Base-by-base conservation (phyloP, 2,329 filamentous ascomycete species). In the Fusarium staphyleae region DNA sequence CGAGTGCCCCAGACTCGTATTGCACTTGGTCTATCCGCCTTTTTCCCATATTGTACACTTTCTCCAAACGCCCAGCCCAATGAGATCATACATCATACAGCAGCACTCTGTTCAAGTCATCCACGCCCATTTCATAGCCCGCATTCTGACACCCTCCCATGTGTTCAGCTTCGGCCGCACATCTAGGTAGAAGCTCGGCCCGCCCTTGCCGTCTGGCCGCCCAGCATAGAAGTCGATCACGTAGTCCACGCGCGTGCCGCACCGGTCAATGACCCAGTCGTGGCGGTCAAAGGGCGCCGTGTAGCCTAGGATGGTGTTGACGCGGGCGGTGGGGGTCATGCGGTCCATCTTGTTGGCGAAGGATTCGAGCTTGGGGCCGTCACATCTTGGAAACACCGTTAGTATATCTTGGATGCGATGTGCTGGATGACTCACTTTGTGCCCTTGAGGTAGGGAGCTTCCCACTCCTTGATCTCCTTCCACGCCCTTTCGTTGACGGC, bases 191-290 rank as follows among this genome's bases (percentile, higher is more conserved):
- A 89, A 89, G 60, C 85, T 87, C 5, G 79, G 75, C 0, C 70
- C 74, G 2, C 73, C 70, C 24, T 70, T 69, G 19, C 68, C 69
- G 15, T 70, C 72, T 3, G 76, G 74, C 5, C 82, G 78, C 0
- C 95, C 95, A 5, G 91, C 87, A 71, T 99, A 99, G 68, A 99
- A 99, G 75, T 99, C 95, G 73, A 99, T 99, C 32, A 99, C 89
- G 72, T 99, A 99, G 67, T 98, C 95, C 41, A 99, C 78, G 68
- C 85, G 85, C 15, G 80, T 88, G 24, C 90, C 93, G 70, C 95
- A 98, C 44, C 95, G 82, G 75, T 99, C 93, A 29, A 99, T 88
- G 18, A 97, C 87, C 95, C 95, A 99, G 74, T 99, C 95, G 73
- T 99, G 95, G 22, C 95, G 82, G 75, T 99, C 95, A 74, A 99